phyloP scores from a whole-genome alignment of 805 yeast species.

The Peterozyma xylosa region DNA sequence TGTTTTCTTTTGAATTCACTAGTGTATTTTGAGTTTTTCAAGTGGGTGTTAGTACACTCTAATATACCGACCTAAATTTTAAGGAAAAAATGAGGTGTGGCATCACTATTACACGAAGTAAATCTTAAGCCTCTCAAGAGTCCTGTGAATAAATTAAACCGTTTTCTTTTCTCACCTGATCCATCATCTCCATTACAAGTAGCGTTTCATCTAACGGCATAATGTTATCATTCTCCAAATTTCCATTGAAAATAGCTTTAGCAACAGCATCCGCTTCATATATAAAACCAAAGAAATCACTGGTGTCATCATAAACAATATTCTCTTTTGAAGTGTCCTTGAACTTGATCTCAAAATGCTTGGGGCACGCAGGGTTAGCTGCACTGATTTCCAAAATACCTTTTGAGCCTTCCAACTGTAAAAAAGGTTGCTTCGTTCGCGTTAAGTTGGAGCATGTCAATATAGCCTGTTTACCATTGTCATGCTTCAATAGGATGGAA shows the following conservation, averaged over 20 bases:
- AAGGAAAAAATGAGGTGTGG: no score
- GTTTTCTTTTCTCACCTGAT: constrained; percentile 33
- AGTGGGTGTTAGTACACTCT: no score
- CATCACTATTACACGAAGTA: no score
- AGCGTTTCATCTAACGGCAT: constrained; percentile 39
- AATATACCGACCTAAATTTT: no score
- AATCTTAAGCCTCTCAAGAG: no score
- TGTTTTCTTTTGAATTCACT: no score
- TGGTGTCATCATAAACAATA: constrained; percentile 24
- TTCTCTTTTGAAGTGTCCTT: constrained; percentile 16
- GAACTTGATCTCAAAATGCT: constrained; percentile 23
- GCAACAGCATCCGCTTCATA: constrained; percentile 53
- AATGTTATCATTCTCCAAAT: constrained; percentile 21
- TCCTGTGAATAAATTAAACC: constrained; percentile 38
- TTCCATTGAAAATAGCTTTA: constrained; percentile 31
- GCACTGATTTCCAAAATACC: constrained; percentile 13
- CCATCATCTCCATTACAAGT: constrained; percentile 41
- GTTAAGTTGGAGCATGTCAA: constrained; percentile 17
- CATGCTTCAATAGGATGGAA: constrained; percentile 28
- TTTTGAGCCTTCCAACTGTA: constrained; percentile 12
- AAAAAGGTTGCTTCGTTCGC: constrained; percentile 8
- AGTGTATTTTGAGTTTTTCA: no score
- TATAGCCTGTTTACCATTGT: constrained; percentile 33
- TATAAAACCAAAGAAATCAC: constrained; percentile 40
- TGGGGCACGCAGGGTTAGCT: constrained; percentile 17